Evolutionary conservation across 257 asterid genomes (phyloP), one percentile per base, ranked within the genome.

Genomic region (Fraxinus pennsylvanica): DNA sequence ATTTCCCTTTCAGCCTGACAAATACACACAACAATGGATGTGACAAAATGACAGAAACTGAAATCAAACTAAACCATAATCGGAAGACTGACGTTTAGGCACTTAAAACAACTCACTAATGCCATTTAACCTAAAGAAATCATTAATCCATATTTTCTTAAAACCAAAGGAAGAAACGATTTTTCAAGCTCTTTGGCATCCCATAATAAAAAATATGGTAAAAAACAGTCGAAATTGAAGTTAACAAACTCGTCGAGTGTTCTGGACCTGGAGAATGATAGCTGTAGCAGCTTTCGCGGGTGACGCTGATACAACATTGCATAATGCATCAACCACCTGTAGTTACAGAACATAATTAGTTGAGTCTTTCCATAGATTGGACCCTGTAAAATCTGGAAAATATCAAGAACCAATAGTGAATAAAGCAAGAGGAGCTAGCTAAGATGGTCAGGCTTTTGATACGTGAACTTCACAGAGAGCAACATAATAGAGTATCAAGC

Each of bases 211-310:
- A 71, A 19, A 59, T 54, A 70, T 19, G 69, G 73, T 7, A 32
- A 71, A 2, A 45, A 30, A 30, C 33, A 7, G 67, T 36, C 10
- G 35, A 74, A 82, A 72, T 5, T 50, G 45, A 22, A 73, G 6
- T 63, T 47, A n/a, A 65, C 41, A 50, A 69, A 76, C 25, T 57
- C 27, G 41, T 70, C 66, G 27, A 39, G 52, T 68, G 35, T 29
- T 87, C 87, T 78, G 78, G 86, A 96, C 99, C 99, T 93, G 99
- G 83, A 93, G 99, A 84, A 96, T 93, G 68, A 96, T 92, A 75
- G 99, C 98, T 36, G 99, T 88, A 41, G 99, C 91, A 82, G 98
- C 99, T 87, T 93, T 96, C 10, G 99, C 91, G 35, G 99, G 99
- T 73, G 91, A 85, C 68, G 99, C 97, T 63, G 96, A 84, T 71